Evolutionary conservation across 2,329 filamentous ascomycete genomes (phyloP).

Genomic region (Pezicula neosporulosa): DNA sequence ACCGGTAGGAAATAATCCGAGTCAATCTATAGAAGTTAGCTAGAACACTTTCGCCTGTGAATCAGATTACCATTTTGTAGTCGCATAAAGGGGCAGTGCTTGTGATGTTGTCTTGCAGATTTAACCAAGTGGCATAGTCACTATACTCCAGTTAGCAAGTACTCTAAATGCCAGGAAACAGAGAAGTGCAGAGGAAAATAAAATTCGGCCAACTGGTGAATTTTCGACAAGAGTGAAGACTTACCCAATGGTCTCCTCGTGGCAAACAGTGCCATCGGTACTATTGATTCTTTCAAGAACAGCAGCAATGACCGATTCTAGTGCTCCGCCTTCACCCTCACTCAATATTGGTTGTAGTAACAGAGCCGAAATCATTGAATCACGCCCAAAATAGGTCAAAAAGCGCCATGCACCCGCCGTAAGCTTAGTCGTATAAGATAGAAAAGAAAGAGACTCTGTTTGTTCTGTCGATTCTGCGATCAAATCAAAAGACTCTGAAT

Average conservation of each 20-base stretch:
- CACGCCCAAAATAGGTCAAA: conserved; percentile 63
- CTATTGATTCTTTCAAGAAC: conserved; percentile 59
- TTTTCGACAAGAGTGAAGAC: background rate
- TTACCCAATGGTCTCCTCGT: conserved; percentile 60
- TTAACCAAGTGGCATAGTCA: conserved; percentile 61
- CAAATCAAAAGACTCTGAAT: conserved; percentile 40
- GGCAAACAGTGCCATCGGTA: conserved; percentile 57
- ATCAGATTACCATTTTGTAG: conserved; percentile 46
- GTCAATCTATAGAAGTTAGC: conserved; percentile 41
- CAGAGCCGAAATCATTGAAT: conserved; percentile 59
- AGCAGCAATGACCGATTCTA: conserved; percentile 58
- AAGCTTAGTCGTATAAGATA: conserved; percentile 61
- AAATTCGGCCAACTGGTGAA: too few species aligned
- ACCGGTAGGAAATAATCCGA: conserved; percentile 59
- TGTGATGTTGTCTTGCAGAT: conserved; percentile 47
- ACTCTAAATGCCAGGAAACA: too few species aligned
- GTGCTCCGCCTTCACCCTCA: conserved; percentile 47
- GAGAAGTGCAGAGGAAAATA: too few species aligned
- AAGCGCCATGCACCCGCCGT: conserved; percentile 64
- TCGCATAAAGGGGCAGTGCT: conserved; percentile 51
- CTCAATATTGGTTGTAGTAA: conserved; percentile 56
- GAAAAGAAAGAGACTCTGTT: conserved; percentile 53
- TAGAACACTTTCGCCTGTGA: background rate
- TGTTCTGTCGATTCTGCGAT: conserved; percentile 42
- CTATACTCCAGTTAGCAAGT: conserved; percentile 15